A percentile compares a stretch with the other conserved stretches of the same genome.
Evolutionary conservation across 306 rosid genomes (phyloP).

Genomic region (Ormosia emarginata): DNA sequence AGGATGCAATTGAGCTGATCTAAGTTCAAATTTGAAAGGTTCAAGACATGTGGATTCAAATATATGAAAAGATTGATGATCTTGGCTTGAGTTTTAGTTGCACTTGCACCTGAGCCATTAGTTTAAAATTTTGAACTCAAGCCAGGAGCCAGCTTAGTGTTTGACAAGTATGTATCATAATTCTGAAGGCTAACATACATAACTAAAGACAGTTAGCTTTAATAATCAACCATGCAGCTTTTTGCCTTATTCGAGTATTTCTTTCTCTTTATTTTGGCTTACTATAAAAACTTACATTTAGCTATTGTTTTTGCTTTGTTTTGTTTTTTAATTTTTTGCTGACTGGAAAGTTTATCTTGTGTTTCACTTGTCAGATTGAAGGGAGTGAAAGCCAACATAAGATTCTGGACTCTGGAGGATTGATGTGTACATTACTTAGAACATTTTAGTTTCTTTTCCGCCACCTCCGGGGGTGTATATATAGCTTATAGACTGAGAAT

Average conservation of each 20-base stretch:
- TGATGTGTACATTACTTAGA: not conserved
- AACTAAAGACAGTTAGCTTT: not conserved
- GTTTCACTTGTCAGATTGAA: conserved; percentile 27
- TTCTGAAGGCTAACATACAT: not conserved
- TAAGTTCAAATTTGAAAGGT: conserved; percentile 17
- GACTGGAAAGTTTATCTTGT: not conserved
- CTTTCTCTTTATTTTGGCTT: not conserved
- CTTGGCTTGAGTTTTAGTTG: conserved; percentile 11
- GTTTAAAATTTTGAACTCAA: conserved; percentile 13
- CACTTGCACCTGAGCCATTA: not conserved
- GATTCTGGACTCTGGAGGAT: conserved; percentile 3
- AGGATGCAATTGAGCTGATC: conserved; percentile 16
- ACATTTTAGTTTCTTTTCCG: not conserved
- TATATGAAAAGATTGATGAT: conserved; percentile 23
- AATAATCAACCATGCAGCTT: not conserved
- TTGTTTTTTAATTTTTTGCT: not conserved
- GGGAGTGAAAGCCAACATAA: conserved; percentile 11
- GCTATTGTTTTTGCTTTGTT: not conserved
- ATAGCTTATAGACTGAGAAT: not conserved
- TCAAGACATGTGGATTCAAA: conserved; percentile 7
- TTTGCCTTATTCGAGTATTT: not conserved
- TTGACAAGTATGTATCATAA: conserved; percentile 1
- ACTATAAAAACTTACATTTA: not conserved
- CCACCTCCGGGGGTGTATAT: not conserved
- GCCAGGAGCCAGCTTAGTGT: conserved; percentile 7